Percentiles rank a stretch among this genome's conserved stretches.
phyloP scores from a whole-genome alignment of 2,329 filamentous ascomycete species.

The Neonectria coccinea region DNA sequence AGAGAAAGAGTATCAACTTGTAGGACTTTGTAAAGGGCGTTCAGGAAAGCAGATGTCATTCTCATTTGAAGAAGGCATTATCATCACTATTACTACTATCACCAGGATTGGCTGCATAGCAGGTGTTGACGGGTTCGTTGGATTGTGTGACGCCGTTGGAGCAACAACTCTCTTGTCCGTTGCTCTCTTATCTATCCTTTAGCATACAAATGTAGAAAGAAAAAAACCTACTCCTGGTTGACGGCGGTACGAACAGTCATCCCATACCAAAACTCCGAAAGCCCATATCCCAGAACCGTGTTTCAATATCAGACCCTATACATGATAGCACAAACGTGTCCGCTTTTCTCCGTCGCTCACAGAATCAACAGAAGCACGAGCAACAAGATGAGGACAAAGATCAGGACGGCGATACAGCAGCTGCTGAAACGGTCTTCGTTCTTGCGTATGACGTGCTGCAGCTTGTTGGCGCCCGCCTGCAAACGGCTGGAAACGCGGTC shows the following conservation, averaged over 20 bases:
- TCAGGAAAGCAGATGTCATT: conserved; percentile 23
- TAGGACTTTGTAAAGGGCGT: conserved; percentile 33
- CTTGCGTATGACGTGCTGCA: conserved; percentile 84
- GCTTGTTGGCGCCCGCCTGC: conserved; percentile 86
- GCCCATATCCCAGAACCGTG: conserved; percentile 24
- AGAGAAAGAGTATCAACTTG: conserved; percentile 11
- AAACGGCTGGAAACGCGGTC: conserved; percentile 90
- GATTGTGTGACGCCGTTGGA: conserved; percentile 37
- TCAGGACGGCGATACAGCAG: conserved; percentile 90
- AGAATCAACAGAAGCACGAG: conserved; percentile 80
- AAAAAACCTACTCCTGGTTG: conserved; percentile 28
- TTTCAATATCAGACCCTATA: conserved; percentile 16
- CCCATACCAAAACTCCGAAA: conserved; percentile 38
- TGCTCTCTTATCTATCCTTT: conserved; percentile 42
- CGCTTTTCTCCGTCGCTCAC: conserved; percentile 48
- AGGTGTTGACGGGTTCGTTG: conserved; percentile 40
- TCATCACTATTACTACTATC: conserved; percentile 6
- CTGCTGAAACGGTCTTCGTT: conserved; percentile 92
- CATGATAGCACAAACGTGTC: background rate
- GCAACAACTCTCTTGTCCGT: conserved; percentile 24
- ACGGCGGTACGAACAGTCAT: conserved; percentile 24
- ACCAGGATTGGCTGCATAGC: conserved; percentile 22
- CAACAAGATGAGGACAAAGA: conserved; percentile 87
- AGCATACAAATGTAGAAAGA: conserved; percentile 40
- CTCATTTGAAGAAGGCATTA: conserved; percentile 21